These are phyloP conservation scores for Ogataea degrootiae DNA, from an alignment of 805 yeast species.

Conservation along the genomic window DNA sequence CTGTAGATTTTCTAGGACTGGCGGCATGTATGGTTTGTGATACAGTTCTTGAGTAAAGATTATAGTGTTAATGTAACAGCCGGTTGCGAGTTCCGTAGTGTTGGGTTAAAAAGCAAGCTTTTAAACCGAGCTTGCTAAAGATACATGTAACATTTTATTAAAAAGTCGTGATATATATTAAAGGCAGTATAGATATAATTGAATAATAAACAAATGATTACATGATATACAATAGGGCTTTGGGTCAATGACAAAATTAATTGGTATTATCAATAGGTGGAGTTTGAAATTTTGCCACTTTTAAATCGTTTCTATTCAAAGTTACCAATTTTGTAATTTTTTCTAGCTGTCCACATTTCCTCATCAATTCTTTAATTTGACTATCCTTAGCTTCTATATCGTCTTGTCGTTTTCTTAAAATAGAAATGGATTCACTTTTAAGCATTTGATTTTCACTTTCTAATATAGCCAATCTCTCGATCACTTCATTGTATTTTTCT, in stretches of 20 bases:
- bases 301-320: conserved; percentile 16
- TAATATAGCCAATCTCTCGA: conserved; percentile 22
- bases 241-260: too few species aligned
- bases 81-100: too few species aligned
- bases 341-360: conserved; percentile 13
- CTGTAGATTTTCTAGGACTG: too few species aligned
- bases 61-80: too few species aligned
- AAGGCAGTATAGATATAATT: not conserved
- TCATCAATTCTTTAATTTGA: conserved; percentile 1
- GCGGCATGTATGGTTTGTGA: too few species aligned
- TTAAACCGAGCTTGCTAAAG: too few species aligned
- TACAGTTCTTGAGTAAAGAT: too few species aligned
- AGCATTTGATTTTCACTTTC: conserved; percentile 17
- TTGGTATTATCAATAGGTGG: conserved; percentile 16
- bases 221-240: not conserved
- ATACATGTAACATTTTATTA: too few species aligned
- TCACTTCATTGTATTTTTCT: conserved; percentile 13
- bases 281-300: conserved; percentile 21
- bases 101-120: too few species aligned
- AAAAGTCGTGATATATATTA: too few species aligned
- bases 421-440: not conserved
- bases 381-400: conserved; percentile 3
- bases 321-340: conserved; percentile 20
- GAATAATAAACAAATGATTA: not conserved
- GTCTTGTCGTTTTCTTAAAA: not conserved